Evolutionary conservation across 108 stramenopile species (phyloP).

Genomic region (Skeletonema potamos): DNA sequence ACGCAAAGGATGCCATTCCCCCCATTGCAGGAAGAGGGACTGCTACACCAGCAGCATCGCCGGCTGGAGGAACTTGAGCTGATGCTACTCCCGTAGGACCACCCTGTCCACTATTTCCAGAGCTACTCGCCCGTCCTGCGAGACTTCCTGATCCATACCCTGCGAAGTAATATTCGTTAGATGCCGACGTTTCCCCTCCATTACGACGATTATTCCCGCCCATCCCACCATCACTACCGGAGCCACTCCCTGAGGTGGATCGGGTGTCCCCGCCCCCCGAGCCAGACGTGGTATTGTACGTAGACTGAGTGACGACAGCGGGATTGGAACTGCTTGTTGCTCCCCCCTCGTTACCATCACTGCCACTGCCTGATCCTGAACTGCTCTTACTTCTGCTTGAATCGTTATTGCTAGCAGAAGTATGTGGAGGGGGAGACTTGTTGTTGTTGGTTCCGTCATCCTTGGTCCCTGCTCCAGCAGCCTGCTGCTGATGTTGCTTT

Average conservation of each 20-base stretch:
- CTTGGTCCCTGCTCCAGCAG: not conserved
- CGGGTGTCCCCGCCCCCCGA: slow-evolving; percentile 26
- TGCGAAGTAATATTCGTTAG: slow-evolving; percentile 32
- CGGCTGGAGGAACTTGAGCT: not conserved
- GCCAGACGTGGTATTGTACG: slow-evolving; percentile 19
- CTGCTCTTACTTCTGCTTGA: slow-evolving; percentile 17
- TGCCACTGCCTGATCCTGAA: not conserved
- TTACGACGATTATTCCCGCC: slow-evolving; percentile 11
- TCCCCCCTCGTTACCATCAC: slow-evolving; percentile 14
- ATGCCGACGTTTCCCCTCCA: slow-evolving; percentile 13
- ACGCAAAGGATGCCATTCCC: slow-evolving; percentile 23
- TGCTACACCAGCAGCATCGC: not conserved
- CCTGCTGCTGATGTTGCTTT: not conserved
- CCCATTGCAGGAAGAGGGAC: not conserved
- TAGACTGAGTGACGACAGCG: slow-evolving; percentile 7
- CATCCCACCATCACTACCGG: slow-evolving; percentile 13
- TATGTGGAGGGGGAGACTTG: not conserved
- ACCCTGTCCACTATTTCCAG: not conserved
- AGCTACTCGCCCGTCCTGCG: slow-evolving; percentile 2
- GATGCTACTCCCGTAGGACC: not conserved
- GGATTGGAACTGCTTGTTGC: slow-evolving; percentile 10
- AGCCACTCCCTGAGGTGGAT: slow-evolving; percentile 2
- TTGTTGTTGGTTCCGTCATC: slow-evolving; percentile 1
- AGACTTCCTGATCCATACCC: slow-evolving; percentile 29
- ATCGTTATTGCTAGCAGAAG: not conserved